Base-by-base conservation (phyloP, 202 grass and related monocot species). In the Tripidium arundinaceum region DNA sequence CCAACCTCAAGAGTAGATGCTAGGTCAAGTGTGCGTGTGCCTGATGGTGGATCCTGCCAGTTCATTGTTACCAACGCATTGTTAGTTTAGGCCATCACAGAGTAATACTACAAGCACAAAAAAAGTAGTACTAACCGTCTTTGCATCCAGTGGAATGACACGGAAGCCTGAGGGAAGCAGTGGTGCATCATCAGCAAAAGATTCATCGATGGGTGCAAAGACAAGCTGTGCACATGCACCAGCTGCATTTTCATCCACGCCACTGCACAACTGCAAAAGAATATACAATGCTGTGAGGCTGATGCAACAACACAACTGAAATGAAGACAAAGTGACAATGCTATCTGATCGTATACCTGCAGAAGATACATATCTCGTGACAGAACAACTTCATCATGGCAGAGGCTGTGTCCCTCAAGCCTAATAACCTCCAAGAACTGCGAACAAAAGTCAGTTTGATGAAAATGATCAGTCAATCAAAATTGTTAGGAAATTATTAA, bases 141-240 rank as follows among this genome's bases (percentile, higher is more conserved):
- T 96, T 42, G 88, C 65, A 70, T 99, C 92, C 45, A 99, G 75
- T 11, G 92, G 96, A 75, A 91, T 99, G 25, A 99, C 88, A 42
- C 92, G 90, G 81, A 99, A 99, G n/a, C 96, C 96, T 0, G 92
- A 99, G 1, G 96, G 88, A n/a, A 99, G 83, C 16, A 99, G 70
- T 27, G 92, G 90, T 14, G 88, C 88, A 70, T 99, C 96, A 85
- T 93, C 88, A 83, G 90, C 86, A 33, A 99, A 99, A 66, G 90
- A 93, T 87, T 96, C 97, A 79, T 99, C 97, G 63, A 99, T 99
- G 16, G 93, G 97, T 42, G 97, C 92, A 91, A 99, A 99, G 1
- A 96, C 90, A 76, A 99, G 92, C 87, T 96, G 90, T 11, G 90
- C 81, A 75, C 92, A 99, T 27, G 92, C 88, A 79, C 97, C 97